These are phyloP conservation scores for Trichosporon faecale DNA, from an alignment of 1,284 basidiomycete species.

Conservation along the genomic window DNA sequence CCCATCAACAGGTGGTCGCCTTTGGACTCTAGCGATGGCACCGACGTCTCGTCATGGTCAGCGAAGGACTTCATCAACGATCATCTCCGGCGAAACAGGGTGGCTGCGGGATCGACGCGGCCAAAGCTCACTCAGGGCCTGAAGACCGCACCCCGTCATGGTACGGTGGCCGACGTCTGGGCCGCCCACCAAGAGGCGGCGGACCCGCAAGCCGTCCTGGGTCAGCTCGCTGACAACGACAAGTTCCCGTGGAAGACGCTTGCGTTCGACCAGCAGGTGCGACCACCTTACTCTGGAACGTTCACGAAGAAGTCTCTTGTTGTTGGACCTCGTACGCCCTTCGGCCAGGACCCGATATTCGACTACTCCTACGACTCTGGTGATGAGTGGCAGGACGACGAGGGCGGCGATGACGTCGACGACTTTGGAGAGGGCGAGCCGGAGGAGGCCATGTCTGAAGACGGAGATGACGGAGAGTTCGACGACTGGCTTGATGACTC, in stretches of 20 bases:
- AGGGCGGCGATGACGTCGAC: conserved; percentile 47
- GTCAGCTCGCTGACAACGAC: conserved; percentile 35
- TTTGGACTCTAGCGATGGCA: background rate
- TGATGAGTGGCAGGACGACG: conserved; percentile 52
- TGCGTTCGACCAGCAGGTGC: conserved; percentile 47
- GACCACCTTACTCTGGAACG: conserved; percentile 50
- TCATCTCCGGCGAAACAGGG: conserved; percentile 29
- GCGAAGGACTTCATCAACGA: conserved; percentile 34
- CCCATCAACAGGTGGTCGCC: conserved; percentile 32
- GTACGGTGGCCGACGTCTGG: conserved; percentile 42
- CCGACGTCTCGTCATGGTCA: conserved; percentile 11
- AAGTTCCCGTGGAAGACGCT: conserved; percentile 50
- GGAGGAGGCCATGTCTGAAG: conserved; percentile 35
- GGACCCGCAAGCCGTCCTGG: conserved; percentile 45
- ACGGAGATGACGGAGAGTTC: conserved; percentile 40
- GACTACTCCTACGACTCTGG: conserved; percentile 52
- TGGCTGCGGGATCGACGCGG: background rate
- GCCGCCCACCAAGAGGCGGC: conserved; percentile 41
- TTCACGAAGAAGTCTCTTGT: conserved; percentile 48
- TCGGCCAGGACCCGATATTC: conserved; percentile 48
- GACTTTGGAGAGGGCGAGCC: conserved; percentile 17
- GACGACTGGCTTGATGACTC: conserved; percentile 48
- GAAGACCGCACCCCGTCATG: conserved; percentile 39
- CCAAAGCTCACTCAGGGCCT: conserved; percentile 30
- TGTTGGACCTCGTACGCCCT: conserved; percentile 50